A percentile compares a stretch with the other conserved stretches of the same genome.
These are phyloP conservation scores for Annulohypoxylon stygium DNA, from an alignment of 495 filamentous ascomycete genomes.

Conservation along the genomic window DNA sequence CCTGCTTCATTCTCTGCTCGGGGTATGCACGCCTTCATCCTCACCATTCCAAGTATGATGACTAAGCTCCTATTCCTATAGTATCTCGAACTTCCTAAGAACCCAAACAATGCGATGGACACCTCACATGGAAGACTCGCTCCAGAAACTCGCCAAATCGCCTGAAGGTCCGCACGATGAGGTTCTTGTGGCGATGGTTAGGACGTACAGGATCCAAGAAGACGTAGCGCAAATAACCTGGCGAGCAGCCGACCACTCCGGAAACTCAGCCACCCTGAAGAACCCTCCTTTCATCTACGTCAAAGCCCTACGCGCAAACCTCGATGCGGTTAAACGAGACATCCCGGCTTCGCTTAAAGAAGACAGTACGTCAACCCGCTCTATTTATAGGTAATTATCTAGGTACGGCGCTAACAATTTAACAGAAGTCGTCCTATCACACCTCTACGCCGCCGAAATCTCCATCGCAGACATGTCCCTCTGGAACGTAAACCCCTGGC, in stretches of 20 bases:
- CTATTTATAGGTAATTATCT: too few relatives aligned
- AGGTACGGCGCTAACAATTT: background rate
- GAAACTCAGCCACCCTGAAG: slow-evolving; percentile 15
- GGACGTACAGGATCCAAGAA: slow-evolving; percentile 51
- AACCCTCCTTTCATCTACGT: slow-evolving; percentile 36
- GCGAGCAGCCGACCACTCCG: slow-evolving; percentile 28
- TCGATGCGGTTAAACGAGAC: slow-evolving; percentile 40
- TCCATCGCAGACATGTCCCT: slow-evolving; percentile 47
- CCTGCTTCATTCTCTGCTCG: slow-evolving; percentile 44
- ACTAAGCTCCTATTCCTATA: slow-evolving; percentile 29
- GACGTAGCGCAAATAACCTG: slow-evolving; percentile 40
- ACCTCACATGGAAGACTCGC: slow-evolving; percentile 50
- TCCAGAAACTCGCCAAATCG: slow-evolving; percentile 39
- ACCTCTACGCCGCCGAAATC: slow-evolving; percentile 40
- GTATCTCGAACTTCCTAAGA: slow-evolving; percentile 50
- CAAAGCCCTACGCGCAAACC: slow-evolving; percentile 36
- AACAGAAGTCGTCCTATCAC: slow-evolving; percentile 28
- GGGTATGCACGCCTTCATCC: slow-evolving; percentile 28
- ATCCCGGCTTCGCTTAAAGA: slow-evolving; percentile 35
- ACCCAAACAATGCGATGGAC: slow-evolving; percentile 51
- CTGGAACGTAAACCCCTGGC: slow-evolving; percentile 39
- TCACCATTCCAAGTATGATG: background rate
- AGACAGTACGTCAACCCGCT: slow-evolving; percentile 41
- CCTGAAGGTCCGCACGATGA: slow-evolving; percentile 46
- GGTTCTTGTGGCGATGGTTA: slow-evolving; percentile 51